phyloP scores from a whole-genome alignment of 148 eudicot genomes.

The Fagopyrum homotropicum region DNA sequence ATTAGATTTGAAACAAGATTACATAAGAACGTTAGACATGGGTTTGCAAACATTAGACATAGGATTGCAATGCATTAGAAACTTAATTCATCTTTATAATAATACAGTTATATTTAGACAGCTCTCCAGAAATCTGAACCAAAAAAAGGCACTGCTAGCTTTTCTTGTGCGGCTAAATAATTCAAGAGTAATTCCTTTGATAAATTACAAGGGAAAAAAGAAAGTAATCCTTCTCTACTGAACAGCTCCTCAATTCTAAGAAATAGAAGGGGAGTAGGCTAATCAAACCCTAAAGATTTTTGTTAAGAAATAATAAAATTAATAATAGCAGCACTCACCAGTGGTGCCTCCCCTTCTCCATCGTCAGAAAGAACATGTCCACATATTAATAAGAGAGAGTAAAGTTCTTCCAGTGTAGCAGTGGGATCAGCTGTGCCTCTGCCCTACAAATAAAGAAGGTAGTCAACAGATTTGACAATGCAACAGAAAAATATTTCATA shows the following conservation, averaged over 20 bases:
- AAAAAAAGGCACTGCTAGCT: not conserved
- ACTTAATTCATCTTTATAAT: not conserved
- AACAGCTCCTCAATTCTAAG: slow-evolving; percentile 5
- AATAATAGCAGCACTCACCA: slow-evolving; percentile 32
- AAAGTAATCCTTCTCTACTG: not conserved
- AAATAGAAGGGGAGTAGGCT: not conserved
- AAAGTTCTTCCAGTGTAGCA: slow-evolving; percentile 80
- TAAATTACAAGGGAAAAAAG: not conserved
- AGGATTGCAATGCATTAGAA: not conserved
- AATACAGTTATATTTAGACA: not conserved
- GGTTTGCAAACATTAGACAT: not conserved
- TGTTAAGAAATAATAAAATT: not conserved
- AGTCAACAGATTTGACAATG: slow-evolving; percentile 1
- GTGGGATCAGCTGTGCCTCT: slow-evolving; percentile 77
- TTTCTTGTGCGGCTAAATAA: not conserved
- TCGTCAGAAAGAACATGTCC: slow-evolving; percentile 97
- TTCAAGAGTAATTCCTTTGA: not conserved
- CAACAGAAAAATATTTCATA: slow-evolving; percentile 7
- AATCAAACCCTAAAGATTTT: not conserved
- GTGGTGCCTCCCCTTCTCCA: slow-evolving; percentile 92
- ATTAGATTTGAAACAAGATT: not conserved
- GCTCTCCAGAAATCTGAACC: not conserved
- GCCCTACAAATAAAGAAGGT: slow-evolving; percentile 33
- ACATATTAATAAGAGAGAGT: slow-evolving; percentile 73
- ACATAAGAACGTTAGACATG: not conserved